Evolutionary conservation across 2,329 filamentous ascomycete genomes (phyloP), one percentile per base, ranked within the genome.

Genomic region (Pseudocercospora crystallina): DNA sequence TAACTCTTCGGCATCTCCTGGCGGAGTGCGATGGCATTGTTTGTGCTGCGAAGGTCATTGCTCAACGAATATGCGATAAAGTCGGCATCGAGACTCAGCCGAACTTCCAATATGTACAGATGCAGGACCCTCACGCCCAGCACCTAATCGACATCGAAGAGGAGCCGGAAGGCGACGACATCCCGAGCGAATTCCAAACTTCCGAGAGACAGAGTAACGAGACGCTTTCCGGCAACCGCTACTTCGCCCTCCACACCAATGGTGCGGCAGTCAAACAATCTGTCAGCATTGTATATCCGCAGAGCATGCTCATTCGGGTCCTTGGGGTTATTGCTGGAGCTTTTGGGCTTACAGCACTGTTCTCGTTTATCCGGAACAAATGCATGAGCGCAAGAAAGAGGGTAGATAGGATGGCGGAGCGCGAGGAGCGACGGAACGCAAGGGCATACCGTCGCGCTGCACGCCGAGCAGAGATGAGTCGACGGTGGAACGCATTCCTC

Each of bases 391-490:
- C 74, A 17, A 74, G 78, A 30, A 74, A 71, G 29, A 74, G 76
- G 50, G 76, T 75, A 10, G 80, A 82, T 50, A 72, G 78, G 20
- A 73, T 77, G 8, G 78, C 80, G 12, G 70, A 74, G 37, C 73
- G 73, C 11, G 80, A 83, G 67, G 79, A 83, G 64, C 73, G 79
- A 43, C 69, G 73, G 29, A 77, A 75, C 26, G 76, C 71, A 9
- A 71, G 74, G 10, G 72, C 76, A 7, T 83, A 83, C 58, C 74
- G 74, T 37, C 71, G 75, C 30, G 79, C 80, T 29, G 80, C 80
- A 14, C 73, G 77, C 15, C 69, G 74, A 29, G 76, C 79, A 40
- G 71, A 73, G 35, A 75, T 77, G 70, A 69, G 72, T 31, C 72
- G 74, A 44, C 80, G 76, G 71, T 81, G 78, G 77, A 65, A 61